A percentile compares a stretch with the other conserved stretches of the same genome.
Evolutionary conservation across 495 filamentous ascomycete species (phyloP).

Genomic region (Tetracladium setigerum): DNA sequence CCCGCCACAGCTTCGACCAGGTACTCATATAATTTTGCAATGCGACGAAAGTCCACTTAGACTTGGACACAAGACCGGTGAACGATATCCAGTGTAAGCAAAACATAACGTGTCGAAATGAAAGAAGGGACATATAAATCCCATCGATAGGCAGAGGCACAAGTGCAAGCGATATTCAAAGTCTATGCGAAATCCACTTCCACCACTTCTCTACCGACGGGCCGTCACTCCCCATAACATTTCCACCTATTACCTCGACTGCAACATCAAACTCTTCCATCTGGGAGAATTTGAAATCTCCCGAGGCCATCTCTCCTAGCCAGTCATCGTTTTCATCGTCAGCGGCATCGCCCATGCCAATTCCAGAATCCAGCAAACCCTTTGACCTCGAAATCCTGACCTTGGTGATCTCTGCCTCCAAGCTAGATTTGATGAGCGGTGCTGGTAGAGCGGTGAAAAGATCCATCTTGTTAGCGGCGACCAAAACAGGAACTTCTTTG

Average conservation of each 20-base stretch:
- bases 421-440: conserved; percentile 59
- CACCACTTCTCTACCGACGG: conserved; percentile 75
- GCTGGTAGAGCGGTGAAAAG: conserved; percentile 89
- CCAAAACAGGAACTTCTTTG: conserved; percentile 60
- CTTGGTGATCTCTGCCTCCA: conserved; percentile 77
- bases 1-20: no score
- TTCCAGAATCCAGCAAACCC: conserved; percentile 70
- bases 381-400: conserved; percentile 71
- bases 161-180: conserved; percentile 22
- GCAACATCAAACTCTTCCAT: conserved; percentile 76
- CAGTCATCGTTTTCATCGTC: conserved; percentile 64
- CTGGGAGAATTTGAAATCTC: conserved; percentile 68
- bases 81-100: no score
- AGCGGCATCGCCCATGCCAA: conserved; percentile 47
- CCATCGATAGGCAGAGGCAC: no score
- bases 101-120: no score
- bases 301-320: conserved; percentile 71
- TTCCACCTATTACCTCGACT: conserved; percentile 74
- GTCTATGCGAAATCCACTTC: conserved; percentile 61
- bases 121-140: no score
- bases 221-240: conserved; percentile 61
- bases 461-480: conserved; percentile 93
- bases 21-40: no score
- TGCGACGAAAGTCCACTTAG: no score
- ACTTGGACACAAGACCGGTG: no score